phyloP scores from a whole-genome alignment of 768 basidiomycete genomes.

The Coprinopsis sp. region DNA sequence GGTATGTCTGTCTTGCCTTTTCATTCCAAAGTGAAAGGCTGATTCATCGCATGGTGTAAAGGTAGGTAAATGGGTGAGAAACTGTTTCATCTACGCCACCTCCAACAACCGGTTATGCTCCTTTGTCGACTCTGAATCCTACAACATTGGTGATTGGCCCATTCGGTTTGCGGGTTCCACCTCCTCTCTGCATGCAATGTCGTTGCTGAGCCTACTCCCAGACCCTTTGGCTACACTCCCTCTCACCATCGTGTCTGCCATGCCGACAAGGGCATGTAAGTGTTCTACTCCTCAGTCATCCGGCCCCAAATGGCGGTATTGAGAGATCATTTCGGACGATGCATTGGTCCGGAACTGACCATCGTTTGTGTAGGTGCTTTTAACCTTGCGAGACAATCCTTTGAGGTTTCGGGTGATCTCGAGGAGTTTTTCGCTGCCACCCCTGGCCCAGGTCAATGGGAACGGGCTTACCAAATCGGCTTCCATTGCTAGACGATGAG shows the following conservation, averaged over 20 bases:
- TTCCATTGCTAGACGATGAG: too few relatives aligned
- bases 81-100: slow-evolving; percentile 97
- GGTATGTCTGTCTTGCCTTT: slow-evolving; percentile 38
- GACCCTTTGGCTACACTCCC: slow-evolving; percentile 89
- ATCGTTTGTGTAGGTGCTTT: slow-evolving; percentile 97
- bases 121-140: slow-evolving; percentile 89
- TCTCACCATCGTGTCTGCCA: slow-evolving; percentile 95
- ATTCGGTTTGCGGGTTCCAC: slow-evolving; percentile 75
- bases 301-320: slow-evolving; percentile 97
- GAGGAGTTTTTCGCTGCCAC: slow-evolving; percentile 82
- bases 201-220: slow-evolving; percentile 21
- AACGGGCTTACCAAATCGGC: slow-evolving; percentile 64
- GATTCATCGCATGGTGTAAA: slow-evolving; percentile 54
- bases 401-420: slow-evolving; percentile 82
- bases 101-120: slow-evolving; percentile 85
- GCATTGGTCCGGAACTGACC: slow-evolving; percentile 67
- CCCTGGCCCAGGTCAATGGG: slow-evolving; percentile 76
- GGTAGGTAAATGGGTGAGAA: slow-evolving; percentile 98
- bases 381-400: slow-evolving; percentile 87
- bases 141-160: slow-evolving; percentile 94
- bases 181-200: background rate
- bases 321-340: slow-evolving; percentile 77
- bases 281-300: slow-evolving; percentile 82
- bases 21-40: slow-evolving; percentile 19
- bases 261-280: slow-evolving; percentile 87